Evolutionary conservation across 257 asterid genomes (phyloP), one percentile per base, ranked within the genome.

Genomic region (Scutellaria galericulata): DNA sequence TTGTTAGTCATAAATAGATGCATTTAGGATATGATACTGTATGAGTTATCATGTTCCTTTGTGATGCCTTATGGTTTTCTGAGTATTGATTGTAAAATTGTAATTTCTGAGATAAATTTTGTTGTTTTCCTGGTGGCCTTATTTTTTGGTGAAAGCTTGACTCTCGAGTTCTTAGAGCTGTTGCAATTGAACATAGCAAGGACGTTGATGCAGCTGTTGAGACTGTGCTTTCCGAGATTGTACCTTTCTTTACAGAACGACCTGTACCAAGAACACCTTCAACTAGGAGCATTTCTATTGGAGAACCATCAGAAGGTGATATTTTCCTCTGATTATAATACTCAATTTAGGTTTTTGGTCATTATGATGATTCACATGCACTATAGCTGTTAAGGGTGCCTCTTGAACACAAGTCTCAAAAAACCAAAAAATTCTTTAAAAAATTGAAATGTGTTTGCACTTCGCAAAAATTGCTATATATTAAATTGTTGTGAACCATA

Each of bases 111-210:
- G 55, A 42, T 45, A 14, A 41, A 8, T 35, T 35, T 22, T 14
- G 54, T 58, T 63, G 10, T 37, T 58, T 66, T 57, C 24, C 42
- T 31, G 50, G 57, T 47, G 61, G 1, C 15, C 0, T 53, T 5
- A 39, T 75, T 13, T 18, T 61, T 15, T 70, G 74, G 57, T 62
- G 27, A 58, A 80, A 92, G 98, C 78, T 92, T 80, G 98, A 92
- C 83, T 35, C 80, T 74, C 87, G 98, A 70, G 82, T 81, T 65
- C 89, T 92, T 40, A 83, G 84, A 76, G 96, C 96, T 72, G 97
- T 90, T 77, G 91, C 98, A 39, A 79, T 86, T 75, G 97, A 92
- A 81, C 89, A 92, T 75, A 77, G 81, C 66, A 86, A 84, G 77
- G 96, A 92, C 65, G 87, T 73, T 15, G 86, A 87, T 79, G 74